Conservation (phyloP, 2,329 filamentous ascomycete species). For the Microdochium bolleyi region DNA sequence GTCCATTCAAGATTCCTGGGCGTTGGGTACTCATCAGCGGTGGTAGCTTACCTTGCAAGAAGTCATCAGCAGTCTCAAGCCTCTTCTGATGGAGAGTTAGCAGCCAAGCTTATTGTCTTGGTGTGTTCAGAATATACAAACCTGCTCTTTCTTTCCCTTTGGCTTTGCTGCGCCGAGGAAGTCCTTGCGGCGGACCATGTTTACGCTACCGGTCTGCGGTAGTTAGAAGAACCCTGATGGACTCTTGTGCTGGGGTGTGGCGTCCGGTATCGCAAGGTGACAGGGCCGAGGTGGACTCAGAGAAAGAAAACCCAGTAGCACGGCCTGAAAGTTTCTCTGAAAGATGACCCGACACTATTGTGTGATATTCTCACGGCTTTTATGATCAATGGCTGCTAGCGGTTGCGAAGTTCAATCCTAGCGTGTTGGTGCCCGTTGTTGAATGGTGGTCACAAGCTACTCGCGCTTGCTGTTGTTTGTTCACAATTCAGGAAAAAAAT, state of each 20-base stretch:
- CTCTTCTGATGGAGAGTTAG: conserved; percentile 23
- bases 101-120: background rate
- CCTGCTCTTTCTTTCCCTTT: conserved; percentile 12
- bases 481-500: background rate
- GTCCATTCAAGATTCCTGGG: no score
- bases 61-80: conserved; percentile 59
- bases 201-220: background rate
- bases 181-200: conserved; percentile 5
- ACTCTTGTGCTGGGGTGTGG: no score
- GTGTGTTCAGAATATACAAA: background rate
- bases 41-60: conserved; percentile 42
- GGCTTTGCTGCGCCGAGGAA: conserved; percentile 10
- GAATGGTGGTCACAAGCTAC: background rate
- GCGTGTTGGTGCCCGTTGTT: no score
- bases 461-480: background rate
- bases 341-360: no score
- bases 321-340: no score
- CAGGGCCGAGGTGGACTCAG: no score
- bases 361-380: no score
- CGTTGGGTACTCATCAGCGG: background rate
- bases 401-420: no score
- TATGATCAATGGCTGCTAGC: no score
- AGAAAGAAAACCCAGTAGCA: no score
- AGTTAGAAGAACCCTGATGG: background rate
- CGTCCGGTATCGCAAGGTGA: no score